Evolutionary conservation across 176 grass and related monocot species (phyloP).

Genomic region (Rhynchospora pubera): DNA sequence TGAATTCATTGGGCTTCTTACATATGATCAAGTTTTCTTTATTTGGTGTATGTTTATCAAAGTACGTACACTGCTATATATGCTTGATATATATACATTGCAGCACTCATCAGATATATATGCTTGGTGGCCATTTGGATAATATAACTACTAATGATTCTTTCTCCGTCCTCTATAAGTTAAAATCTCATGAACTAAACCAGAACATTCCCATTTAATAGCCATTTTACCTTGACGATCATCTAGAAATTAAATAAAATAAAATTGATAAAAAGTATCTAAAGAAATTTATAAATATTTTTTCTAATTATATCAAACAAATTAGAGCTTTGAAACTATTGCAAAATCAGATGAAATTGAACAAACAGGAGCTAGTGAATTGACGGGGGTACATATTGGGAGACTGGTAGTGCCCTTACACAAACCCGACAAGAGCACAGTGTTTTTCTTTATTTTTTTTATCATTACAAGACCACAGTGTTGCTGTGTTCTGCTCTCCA

Average conservation of each 20-base stretch:
- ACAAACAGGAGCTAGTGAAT: not conserved
- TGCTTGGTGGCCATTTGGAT: too few species aligned
- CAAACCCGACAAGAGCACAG: not conserved
- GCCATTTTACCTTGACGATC: not conserved
- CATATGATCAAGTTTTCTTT: not conserved
- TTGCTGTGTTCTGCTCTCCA: not conserved
- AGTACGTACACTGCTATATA: not conserved
- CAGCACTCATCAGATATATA: not conserved
- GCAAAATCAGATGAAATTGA: not conserved
- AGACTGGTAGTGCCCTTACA: not conserved
- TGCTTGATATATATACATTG: not conserved
- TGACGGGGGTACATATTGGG: not conserved
- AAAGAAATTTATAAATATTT: not conserved
- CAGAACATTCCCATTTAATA: not conserved
- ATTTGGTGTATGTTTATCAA: not conserved
- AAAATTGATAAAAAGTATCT: not conserved
- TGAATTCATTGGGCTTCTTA: not conserved
- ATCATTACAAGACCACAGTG: too few species aligned
- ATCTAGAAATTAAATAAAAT: not conserved
- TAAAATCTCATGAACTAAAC: not conserved
- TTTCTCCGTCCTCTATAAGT: not conserved
- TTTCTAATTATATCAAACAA: not conserved
- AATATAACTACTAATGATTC: not conserved
- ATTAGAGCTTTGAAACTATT: not conserved
- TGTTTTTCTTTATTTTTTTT: too few species aligned